Evolutionary conservation across 441 rosid species (phyloP).

Genomic region (Pelargonium australe): DNA sequence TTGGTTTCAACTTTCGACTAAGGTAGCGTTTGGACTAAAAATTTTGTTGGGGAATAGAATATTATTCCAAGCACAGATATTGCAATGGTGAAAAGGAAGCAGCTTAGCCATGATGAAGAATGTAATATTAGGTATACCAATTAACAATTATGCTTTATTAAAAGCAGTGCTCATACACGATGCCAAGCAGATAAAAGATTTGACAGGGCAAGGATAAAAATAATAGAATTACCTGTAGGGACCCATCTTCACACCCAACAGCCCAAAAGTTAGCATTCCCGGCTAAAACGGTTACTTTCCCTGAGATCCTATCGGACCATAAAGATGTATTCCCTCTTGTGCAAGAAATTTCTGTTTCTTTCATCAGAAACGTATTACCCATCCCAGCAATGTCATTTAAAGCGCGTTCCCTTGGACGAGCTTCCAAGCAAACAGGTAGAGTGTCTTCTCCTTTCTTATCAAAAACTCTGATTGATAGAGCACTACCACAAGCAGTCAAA

Average conservation of each 20-base stretch:
- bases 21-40: no score
- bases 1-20: neutral
- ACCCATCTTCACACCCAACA: constrained; percentile 94
- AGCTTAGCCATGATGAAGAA: no score
- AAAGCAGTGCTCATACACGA: no score
- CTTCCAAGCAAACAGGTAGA: constrained; percentile 74
- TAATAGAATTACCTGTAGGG: constrained; percentile 59
- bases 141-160: no score
- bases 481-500: constrained; percentile 20
- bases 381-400: constrained; percentile 69
- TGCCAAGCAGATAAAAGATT: neutral
- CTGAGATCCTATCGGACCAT: constrained; percentile 86
- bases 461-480: constrained; percentile 68
- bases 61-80: neutral
- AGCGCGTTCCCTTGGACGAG: constrained; percentile 69
- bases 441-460: constrained; percentile 69
- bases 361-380: constrained; percentile 51
- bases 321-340: constrained; percentile 59
- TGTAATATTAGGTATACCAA: no score
- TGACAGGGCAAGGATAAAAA: neutral
- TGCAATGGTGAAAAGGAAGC: neutral
- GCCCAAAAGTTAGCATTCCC: constrained; percentile 98
- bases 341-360: constrained; percentile 81
- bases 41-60: no score
- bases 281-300: constrained; percentile 83